A percentile compares a stretch with the other conserved stretches of the same genome.
phyloP scores from a whole-genome alignment of 108 stramenopile genomes.

The Heterococcus sp. region DNA sequence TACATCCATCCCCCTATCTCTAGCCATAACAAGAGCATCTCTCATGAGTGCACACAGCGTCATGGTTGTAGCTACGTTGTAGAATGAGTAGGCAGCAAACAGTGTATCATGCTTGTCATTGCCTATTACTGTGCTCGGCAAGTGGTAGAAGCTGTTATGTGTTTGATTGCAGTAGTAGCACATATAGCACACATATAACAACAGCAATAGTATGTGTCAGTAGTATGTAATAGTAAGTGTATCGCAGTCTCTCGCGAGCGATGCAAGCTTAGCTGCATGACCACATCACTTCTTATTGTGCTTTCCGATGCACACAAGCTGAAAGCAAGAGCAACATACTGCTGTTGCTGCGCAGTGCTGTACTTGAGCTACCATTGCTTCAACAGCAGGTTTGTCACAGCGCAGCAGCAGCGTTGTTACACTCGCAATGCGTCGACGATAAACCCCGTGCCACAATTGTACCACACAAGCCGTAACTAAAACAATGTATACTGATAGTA shows the following conservation, averaged over 20 bases:
- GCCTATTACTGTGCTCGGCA: constrained; percentile 81
- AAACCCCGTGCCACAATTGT: too few species aligned
- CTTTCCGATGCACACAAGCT: too few species aligned
- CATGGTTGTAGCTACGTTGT: constrained; percentile 91
- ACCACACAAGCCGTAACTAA: too few species aligned
- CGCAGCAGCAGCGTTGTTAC: too few species aligned
- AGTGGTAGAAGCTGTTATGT: constrained; percentile 85
- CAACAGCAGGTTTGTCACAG: too few species aligned
- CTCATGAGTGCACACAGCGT: constrained; percentile 74
- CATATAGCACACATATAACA: neutral
- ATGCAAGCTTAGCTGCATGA: neutral
- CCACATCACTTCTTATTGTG: neutral
- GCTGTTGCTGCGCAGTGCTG: too few species aligned
- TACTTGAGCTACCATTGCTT: too few species aligned
- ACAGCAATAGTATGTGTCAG: neutral
- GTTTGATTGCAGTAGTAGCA: constrained; percentile 38
- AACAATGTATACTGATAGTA: too few species aligned
- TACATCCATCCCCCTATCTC: constrained; percentile 75
- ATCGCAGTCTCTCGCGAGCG: too few species aligned
- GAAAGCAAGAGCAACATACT: too few species aligned
- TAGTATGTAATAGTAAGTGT: neutral
- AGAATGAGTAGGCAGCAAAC: constrained; percentile 90
- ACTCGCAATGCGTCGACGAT: too few species aligned
- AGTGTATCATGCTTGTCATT: constrained; percentile 74
- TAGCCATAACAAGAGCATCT: constrained; percentile 86